Base-by-base conservation (phyloP, 73 alveolate genomes). In the Symbiodinium natans region DNA sequence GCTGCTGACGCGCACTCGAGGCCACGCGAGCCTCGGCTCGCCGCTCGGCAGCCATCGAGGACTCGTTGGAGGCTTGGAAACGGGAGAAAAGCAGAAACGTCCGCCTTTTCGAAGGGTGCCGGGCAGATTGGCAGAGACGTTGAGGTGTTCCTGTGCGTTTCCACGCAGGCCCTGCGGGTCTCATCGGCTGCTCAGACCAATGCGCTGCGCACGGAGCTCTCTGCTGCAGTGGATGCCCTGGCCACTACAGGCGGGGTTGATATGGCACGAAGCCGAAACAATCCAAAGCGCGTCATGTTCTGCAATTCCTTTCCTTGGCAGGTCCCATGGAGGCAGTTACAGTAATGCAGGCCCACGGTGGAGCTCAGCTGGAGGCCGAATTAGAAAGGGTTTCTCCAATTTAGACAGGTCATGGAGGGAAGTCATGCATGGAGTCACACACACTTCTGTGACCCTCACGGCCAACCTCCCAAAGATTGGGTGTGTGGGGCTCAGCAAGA, bases 301-400 rank as follows among this genome's bases (percentile, higher is more conserved):
- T 6, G 59, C 6, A 46, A 46, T 13, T 46, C 59, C 59, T 13
- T 9, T 46, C 13, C 40, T 7, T 63, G 33, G 92, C 82, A 87
- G 94, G 94, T 36, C 94, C 94, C 41, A 80, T 87, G 21, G 77
- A 84, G 63, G 94, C 94, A 36, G 94, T 87, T 1, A 80, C 71
- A 31, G 94, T 87, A 34, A 56, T 87, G 41, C 83, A 87, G n/a
- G 94, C 94, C 19, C 94, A 87, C 43, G 42, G 94, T 23, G 84
- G 85, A 8, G 94, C 94, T 36, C 94, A 87, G 41, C 94, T 87
- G 23, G 94, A 87, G 93, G 93, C 83, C n/a, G 25, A 27, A 38
- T 13, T 31, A 13, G 56, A 43, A 43, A 43, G 19, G 56, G 56
- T 43, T 5, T 43, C 56, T 43, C 56, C 11, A 11, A 43, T 5